Conservation (phyloP, 2,329 filamentous ascomycete species). For the Alternaria tenuissima region DNA sequence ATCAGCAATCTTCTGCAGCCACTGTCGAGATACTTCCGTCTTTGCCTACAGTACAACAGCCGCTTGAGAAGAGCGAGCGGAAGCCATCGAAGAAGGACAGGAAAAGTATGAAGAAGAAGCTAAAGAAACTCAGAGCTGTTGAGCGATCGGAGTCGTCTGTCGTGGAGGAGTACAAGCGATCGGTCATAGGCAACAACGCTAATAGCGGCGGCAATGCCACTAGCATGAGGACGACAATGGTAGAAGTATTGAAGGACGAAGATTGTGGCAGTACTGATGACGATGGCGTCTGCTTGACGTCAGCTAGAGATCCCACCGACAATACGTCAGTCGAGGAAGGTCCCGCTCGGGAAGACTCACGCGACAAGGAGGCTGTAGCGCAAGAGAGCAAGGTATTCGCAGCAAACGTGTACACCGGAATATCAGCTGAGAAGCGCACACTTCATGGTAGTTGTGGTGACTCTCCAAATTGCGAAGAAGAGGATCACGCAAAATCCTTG, state of each 20-base stretch:
- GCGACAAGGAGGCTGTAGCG: not conserved
- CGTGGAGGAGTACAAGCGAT: not conserved
- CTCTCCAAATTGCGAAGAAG: not conserved
- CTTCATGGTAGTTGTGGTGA: not conserved
- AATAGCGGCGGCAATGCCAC: not conserved
- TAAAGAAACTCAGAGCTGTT: not conserved
- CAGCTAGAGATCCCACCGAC: not conserved
- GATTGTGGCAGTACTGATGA: not conserved
- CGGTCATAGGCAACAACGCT: not conserved
- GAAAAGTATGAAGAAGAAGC: not conserved
- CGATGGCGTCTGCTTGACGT: not conserved
- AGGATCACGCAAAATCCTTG: not conserved
- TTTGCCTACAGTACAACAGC: not conserved
- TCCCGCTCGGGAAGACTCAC: not conserved
- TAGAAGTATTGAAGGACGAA: not conserved
- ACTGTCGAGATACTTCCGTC: not conserved
- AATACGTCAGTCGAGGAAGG: not conserved
- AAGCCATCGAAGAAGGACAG: not conserved
- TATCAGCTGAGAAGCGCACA: not conserved
- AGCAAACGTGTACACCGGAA: not conserved
- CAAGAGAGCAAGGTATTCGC: not conserved
- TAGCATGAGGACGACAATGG: not conserved
- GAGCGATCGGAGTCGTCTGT: not conserved
- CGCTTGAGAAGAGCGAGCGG: not conserved
- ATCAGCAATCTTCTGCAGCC: not conserved